Base-by-base conservation (phyloP, 768 basidiomycete species). In the Lepiota subincarnata region DNA sequence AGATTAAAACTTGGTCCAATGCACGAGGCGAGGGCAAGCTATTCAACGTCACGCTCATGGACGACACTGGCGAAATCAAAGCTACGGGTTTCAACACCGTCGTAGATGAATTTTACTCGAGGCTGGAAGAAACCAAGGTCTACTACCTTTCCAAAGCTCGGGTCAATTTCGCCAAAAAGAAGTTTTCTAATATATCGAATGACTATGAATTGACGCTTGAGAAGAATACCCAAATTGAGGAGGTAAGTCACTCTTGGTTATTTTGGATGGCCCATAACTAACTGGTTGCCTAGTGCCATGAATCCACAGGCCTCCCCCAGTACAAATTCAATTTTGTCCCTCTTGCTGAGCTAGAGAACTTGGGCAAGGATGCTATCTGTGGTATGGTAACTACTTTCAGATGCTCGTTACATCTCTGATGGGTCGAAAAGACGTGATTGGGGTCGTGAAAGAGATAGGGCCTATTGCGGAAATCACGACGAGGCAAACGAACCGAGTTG, bases 111-210 rank as follows among this genome's bases (percentile, higher is more conserved):
- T 76, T 95, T 36, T 95, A 87, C 69, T 82, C 89, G n/a, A 81
- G 81, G 62, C 63, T 99, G 16, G 81, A 95, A 59, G 94, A 97
- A 68, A 89, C 89, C 45, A 94, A 94, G 64, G 94, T 95, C 6
- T 98, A 94, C 66, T 92, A 78, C 63, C 77, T 98, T 50, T 92
- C 92, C 0, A 90, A 87, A 65, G 97, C 89, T 4, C 82, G 92
- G 45, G 87, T 98, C 64, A 92, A 92, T 63, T 83, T 98, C 12
- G 96, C 95, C 28, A 98, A 97, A 75, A 98, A 94, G 72, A 95
- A 97, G 70, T 99, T 96, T 69, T 88, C 82, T 31, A 92, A 90
- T 64, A 69, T 96, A 46, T 72, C 78, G 57, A 97, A 95, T 64
- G 95, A 98, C 64, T 98, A 98, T 62, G 95, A 98, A 66, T 81